phyloP scores from a whole-genome alignment of 805 yeast genomes.

The Starmerella vitae region DNA sequence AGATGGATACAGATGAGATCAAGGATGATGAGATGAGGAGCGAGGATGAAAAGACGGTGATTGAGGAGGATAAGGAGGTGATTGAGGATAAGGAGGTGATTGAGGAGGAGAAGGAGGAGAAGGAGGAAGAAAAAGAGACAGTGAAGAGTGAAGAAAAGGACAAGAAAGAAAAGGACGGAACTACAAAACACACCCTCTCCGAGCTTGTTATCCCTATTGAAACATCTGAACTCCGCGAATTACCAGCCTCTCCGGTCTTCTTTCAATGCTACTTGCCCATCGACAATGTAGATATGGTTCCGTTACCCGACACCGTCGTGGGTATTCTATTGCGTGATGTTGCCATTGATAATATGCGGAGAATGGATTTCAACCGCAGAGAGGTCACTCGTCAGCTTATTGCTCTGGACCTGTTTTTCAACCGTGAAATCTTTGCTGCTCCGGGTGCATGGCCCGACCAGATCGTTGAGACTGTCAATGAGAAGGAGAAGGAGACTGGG shows the following conservation, averaged over 20 bases:
- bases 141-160: not conserved
- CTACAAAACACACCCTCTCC: constrained; percentile 25
- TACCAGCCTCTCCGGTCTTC: constrained; percentile 2
- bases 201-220: constrained; percentile 25
- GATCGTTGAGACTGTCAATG: constrained; percentile 31
- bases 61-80: constrained; percentile 1
- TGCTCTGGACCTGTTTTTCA: constrained; percentile 58
- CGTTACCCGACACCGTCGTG: constrained; percentile 37
- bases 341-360: constrained; percentile 57
- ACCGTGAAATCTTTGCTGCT: constrained; percentile 47
- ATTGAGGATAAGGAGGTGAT: constrained; percentile 1
- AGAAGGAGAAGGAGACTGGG: constrained; percentile 26
- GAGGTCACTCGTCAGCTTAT: constrained; percentile 77
- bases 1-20: constrained; percentile 1
- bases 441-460: constrained; percentile 65
- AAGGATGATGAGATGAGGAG: not conserved
- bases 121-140: not conserved
- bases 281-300: constrained; percentile 52
- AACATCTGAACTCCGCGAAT: constrained; percentile 2
- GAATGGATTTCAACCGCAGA: constrained; percentile 76
- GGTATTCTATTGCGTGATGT: constrained; percentile 63
- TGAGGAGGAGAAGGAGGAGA: not conserved
- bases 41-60: not conserved
- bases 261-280: constrained; percentile 18
- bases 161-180: not conserved